Percentiles rank a stretch among this genome's conserved stretches.
phyloP scores from a whole-genome alignment of 2,329 filamentous ascomycete species.

The Scytalidium lignicola region DNA sequence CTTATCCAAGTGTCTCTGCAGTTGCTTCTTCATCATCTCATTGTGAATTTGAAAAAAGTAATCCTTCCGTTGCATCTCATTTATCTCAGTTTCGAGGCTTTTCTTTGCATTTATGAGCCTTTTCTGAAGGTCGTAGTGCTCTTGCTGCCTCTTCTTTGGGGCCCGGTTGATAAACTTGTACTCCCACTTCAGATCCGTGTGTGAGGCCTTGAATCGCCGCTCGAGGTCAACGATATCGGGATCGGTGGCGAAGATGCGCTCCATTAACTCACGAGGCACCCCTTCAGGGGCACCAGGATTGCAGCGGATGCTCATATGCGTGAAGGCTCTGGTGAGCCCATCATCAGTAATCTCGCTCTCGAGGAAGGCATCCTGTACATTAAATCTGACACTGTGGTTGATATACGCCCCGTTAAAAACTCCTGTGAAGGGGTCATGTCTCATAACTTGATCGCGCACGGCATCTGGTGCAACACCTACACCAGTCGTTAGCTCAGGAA shows the following conservation, averaged over 20 bases:
- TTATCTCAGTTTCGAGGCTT: constrained; percentile 4
- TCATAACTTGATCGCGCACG: constrained; percentile 16
- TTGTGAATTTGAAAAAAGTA: constrained; percentile 16
- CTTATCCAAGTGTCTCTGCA: constrained; percentile 7
- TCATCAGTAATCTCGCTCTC: constrained; percentile 15
- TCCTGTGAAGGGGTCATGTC: constrained; percentile 12
- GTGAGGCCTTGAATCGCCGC: constrained; percentile 6
- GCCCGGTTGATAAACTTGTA: constrained; percentile 16
- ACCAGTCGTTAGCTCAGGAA: constrained; percentile 6
- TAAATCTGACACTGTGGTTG: constrained; percentile 17
- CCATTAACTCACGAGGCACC: constrained; percentile 11
- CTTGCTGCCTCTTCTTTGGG: constrained; percentile 3
- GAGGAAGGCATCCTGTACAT: constrained; percentile 16
- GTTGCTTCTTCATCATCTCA: constrained; percentile 15
- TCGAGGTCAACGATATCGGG: constrained; percentile 14
- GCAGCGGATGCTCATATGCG: constrained; percentile 17
- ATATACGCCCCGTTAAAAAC: constrained; percentile 14
- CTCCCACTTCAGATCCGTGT: constrained; percentile 11
- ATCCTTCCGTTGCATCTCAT: constrained; percentile 6
- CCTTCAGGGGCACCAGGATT: constrained; percentile 13
- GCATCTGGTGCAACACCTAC: constrained; percentile 11
- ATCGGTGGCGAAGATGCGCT: constrained; percentile 8
- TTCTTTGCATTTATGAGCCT: constrained; percentile 11
- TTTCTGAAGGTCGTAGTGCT: constrained; percentile 8
- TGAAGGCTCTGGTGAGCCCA: constrained; percentile 16